Evolutionary conservation across 352 stramenopile species (phyloP), one percentile per base, ranked within the genome.

Genomic region (Paralagenidium karlingii): DNA sequence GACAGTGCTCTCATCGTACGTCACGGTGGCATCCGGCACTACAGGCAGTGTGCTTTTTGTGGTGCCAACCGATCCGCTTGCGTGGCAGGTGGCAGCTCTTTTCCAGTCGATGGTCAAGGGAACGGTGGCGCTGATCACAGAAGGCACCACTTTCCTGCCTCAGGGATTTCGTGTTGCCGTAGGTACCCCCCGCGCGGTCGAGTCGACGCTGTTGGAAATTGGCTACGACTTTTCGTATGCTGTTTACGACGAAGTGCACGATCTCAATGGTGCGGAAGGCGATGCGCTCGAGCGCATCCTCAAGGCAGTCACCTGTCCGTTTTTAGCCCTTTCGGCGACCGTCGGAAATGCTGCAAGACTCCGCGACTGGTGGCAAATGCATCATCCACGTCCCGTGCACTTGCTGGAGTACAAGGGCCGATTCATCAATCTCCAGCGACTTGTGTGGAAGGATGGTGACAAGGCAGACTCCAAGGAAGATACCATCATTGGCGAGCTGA

Each of bases 191-290:
- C 68, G 82, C 30, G 90, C 94, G 1, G 76, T 98, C 16, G 94
- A 98, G 52, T 95, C 85, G 34, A 81, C 82, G 27, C 66, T 99
- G 13, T 48, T 90, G 24, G 71, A 90, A 22, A 77, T 86, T 53
- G 74, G 77, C 34, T 90, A 88, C 38, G 82, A 94, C 49, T 99
- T 98, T 63, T 87, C 98, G 49, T 99, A 98, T 62, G 85, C 96
- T 2, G 92, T 99, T 21, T 96, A 97, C 49, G 95, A 99, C 65
- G 95, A 99, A 63, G 94, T 99, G 5, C 95, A 99, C 62, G 96
- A 95, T 40, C 58, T 99, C 31, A 97, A 98, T 63, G 94, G 94
- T 34, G 73, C 91, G 0, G 94, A 98, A 55, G 95, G 95, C 43
- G 93, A 96, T 58, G 88, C 93, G 3, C 63, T 98, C n/a, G 91